These are phyloP conservation scores for Aurantiochytrium sp. DNA, from an alignment of 108 stramenopile genomes.

Conservation along the genomic window DNA sequence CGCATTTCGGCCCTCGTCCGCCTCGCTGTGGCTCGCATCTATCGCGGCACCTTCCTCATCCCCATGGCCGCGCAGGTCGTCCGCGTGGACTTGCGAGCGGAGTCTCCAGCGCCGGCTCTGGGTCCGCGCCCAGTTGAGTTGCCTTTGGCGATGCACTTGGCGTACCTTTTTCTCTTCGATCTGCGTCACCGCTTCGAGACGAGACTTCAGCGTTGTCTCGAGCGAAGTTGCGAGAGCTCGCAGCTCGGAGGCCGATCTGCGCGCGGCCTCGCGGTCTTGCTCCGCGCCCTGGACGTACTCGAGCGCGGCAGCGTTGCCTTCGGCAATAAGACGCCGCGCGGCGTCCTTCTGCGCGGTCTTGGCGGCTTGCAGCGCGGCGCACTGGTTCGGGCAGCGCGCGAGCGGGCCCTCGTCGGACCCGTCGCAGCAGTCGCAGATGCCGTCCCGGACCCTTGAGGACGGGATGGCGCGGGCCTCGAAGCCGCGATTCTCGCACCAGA, in stretches of 20 bases:
- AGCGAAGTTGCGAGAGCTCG: neutral
- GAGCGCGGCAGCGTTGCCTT: neutral
- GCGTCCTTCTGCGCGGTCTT: neutral
- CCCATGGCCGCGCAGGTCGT: too few species aligned
- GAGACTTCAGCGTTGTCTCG: neutral
- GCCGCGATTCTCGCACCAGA: neutral
- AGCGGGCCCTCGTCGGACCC: conserved; percentile 45
- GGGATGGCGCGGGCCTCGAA: conserved; percentile 20
- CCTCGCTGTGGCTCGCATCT: too few species aligned
- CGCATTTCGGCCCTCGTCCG: too few species aligned
- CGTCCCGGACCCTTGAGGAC: conserved; percentile 52
- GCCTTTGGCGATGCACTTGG: neutral
- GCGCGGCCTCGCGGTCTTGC: too few species aligned
- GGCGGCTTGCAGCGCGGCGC: neutral
- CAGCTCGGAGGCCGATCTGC: too few species aligned
- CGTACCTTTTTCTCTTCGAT: neutral
- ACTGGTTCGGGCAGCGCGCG: neutral
- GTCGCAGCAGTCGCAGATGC: conserved; percentile 64
- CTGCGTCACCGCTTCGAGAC: neutral
- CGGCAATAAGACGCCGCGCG: neutral
- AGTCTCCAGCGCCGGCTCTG: neutral
- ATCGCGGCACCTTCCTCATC: too few species aligned
- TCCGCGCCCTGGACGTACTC: too few species aligned
- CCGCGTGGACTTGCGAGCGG: too few species aligned
- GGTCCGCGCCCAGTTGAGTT: neutral